Percentiles rank a stretch among this genome's conserved stretches.
Evolutionary conservation across 139 green algal genomes (phyloP).

Genomic region (Chlorella vulgaris): DNA sequence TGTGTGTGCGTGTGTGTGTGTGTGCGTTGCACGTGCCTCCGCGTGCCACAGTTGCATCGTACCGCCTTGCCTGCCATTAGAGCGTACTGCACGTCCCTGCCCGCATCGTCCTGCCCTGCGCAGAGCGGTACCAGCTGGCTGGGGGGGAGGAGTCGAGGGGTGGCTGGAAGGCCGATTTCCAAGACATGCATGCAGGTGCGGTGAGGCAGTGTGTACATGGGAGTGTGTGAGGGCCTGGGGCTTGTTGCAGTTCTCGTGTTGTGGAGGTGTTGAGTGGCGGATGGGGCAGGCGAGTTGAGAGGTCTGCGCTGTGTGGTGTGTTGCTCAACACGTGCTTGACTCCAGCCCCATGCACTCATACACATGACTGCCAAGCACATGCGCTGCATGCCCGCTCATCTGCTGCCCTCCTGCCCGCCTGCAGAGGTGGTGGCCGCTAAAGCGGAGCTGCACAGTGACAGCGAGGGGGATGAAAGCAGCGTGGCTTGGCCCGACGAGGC

Average conservation of each 20-base stretch:
- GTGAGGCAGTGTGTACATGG: neutral
- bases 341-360: no score
- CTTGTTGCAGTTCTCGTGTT: neutral
- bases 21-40: neutral
- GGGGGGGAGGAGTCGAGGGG: slow-evolving; percentile 21
- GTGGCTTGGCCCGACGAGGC: slow-evolving; percentile 26
- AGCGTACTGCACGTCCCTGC: neutral
- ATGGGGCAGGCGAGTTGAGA: no score
- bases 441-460: slow-evolving; percentile 26
- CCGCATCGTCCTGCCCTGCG: neutral
- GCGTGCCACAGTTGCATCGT: no score
- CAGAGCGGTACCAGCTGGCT: slow-evolving; percentile 40
- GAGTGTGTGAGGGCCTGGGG: no score
- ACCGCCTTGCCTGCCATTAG: neutral
- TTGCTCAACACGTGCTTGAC: neutral
- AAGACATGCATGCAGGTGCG: slow-evolving; percentile 27
- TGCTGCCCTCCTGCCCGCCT: neutral
- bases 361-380: no score
- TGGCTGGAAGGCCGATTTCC: slow-evolving; percentile 13
- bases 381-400: neutral
- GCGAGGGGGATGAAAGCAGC: slow-evolving; percentile 21
- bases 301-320: neutral
- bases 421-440: slow-evolving; percentile 9
- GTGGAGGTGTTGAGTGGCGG: neutral
- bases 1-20: no score